phyloP scores from a whole-genome alignment of 257 asterid species.

The Marsdenia floribunda region DNA sequence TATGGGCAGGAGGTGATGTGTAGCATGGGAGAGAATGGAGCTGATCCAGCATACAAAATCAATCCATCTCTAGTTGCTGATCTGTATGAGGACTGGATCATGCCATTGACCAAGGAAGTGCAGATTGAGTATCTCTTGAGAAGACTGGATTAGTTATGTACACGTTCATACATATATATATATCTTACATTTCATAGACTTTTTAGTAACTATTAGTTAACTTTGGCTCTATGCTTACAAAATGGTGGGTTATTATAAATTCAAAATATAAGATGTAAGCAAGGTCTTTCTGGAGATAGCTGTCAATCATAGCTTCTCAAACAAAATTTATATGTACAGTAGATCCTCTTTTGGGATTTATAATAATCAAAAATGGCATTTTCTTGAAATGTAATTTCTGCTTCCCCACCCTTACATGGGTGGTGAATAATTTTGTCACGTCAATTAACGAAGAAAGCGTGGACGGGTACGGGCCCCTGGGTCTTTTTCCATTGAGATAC shows the following conservation, averaged over 20 bases:
- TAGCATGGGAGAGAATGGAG: slow-evolving; percentile 23
- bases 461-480: not conserved
- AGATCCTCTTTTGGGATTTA: no score
- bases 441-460: no score
- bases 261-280: not conserved
- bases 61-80: slow-evolving; percentile 67
- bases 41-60: slow-evolving; percentile 56
- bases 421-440: no score
- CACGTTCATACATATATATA: no score
- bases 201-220: not conserved
- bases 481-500: not conserved
- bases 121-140: slow-evolving; percentile 72
- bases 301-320: not conserved
- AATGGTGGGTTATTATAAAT: not conserved
- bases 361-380: not conserved
- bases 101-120: slow-evolving; percentile 94
- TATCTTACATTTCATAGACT: not conserved
- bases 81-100: slow-evolving; percentile 78
- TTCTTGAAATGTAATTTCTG: not conserved
- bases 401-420: no score
- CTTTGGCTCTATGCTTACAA: not conserved
- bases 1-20: slow-evolving; percentile 65
- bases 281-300: not conserved
- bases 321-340: not conserved
- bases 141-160: slow-evolving; percentile 49